Evolutionary conservation across 305 asterid genomes (phyloP).

Genomic region (Rubia tinctorum): DNA sequence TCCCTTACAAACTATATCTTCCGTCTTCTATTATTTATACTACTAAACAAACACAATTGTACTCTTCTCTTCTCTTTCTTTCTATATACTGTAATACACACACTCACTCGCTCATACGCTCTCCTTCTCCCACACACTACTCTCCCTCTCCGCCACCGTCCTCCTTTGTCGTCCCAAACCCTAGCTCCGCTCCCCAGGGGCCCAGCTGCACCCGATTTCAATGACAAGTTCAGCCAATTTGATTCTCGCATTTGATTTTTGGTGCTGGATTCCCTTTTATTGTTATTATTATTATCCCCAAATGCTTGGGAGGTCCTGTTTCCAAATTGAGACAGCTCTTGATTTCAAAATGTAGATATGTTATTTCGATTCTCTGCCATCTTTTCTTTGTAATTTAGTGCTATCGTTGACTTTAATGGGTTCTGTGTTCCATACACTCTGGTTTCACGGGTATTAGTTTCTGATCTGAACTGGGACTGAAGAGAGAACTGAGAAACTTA

Average conservation of each 20-base stretch:
- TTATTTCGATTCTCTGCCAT: background rate
- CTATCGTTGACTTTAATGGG: background rate
- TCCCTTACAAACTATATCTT: background rate
- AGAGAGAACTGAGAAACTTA: background rate
- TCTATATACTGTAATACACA: constrained; percentile 11
- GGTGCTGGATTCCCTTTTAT: background rate
- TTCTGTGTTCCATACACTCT: background rate
- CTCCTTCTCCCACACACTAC: background rate
- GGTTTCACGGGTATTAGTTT: background rate
- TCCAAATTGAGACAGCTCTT: constrained; percentile 3
- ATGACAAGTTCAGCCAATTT: constrained; percentile 7
- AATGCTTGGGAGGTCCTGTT: background rate
- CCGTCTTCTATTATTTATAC: background rate
- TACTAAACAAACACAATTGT: background rate
- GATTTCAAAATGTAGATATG: constrained; percentile 11
- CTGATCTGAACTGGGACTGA: constrained; percentile 3
- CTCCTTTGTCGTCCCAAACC: constrained; percentile 9
- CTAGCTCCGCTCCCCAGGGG: constrained; percentile 17
- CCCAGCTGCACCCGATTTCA: constrained; percentile 12
- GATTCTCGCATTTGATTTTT: background rate
- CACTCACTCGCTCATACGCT: constrained; percentile 10
- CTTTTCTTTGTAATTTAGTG: background rate
- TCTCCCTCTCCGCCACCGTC: background rate
- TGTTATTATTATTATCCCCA: background rate
- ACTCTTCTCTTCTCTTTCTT: background rate